Evolutionary conservation across 2,329 filamentous ascomycete genomes (phyloP).

Genomic region (Sporothrix humicola): DNA sequence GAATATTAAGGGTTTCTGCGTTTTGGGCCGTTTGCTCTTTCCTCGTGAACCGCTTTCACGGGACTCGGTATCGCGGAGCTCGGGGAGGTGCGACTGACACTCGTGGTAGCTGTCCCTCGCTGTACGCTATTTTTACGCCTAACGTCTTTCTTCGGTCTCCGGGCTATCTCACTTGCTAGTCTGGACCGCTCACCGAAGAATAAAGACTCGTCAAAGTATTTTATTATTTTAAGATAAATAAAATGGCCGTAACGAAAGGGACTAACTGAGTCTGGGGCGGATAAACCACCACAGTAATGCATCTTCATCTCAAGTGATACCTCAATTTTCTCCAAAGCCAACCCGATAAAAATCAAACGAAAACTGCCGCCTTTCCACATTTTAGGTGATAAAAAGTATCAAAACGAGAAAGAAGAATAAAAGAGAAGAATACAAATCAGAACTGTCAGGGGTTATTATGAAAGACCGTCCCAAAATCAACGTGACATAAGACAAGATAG

Average conservation of each 20-base stretch:
- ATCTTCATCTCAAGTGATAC: background rate
- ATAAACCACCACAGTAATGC: background rate
- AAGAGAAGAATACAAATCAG: background rate
- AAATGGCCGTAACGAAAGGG: background rate
- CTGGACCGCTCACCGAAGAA: background rate
- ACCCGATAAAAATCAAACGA: background rate
- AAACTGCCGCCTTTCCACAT: constrained; percentile 9
- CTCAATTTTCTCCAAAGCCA: background rate
- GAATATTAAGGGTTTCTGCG: too few relatives aligned
- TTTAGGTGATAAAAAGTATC: background rate
- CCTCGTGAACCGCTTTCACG: background rate
- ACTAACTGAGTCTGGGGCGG: constrained; percentile 5
- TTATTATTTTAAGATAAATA: background rate
- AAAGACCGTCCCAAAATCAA: background rate
- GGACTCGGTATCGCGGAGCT: constrained; percentile 27
- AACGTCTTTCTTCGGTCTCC: background rate
- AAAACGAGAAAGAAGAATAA: background rate
- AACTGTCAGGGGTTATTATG: background rate
- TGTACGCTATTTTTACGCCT: background rate
- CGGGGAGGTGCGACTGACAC: constrained; percentile 19
- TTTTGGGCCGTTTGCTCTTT: background rate
- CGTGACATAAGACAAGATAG: background rate
- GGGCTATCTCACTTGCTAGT: background rate
- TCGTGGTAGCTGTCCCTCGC: background rate
- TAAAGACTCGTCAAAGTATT: background rate